Evolutionary conservation across 768 basidiomycete species (phyloP).

Genomic region (Pleurotus citrinopileatus): DNA sequence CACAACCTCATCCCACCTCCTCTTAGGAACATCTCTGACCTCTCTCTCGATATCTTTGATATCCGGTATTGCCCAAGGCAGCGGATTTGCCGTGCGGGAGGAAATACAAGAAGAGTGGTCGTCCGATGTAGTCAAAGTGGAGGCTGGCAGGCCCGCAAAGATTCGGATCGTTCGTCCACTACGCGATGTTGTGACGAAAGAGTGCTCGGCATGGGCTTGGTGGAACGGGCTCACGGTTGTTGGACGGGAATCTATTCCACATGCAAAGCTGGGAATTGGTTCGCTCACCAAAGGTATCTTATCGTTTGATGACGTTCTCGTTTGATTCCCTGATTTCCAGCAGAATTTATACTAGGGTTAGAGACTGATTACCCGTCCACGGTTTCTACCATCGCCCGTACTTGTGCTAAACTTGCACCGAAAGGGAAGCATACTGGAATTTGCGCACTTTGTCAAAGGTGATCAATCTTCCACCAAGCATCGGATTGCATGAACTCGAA

Average conservation of each 20-base stretch:
- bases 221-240: conserved; percentile 59
- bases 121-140: conserved; percentile 16
- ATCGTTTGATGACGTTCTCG: background rate
- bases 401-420: conserved; percentile 74
- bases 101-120: conserved; percentile 74
- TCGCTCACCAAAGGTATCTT: conserved; percentile 63
- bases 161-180: conserved; percentile 66
- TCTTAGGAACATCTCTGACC: conserved; percentile 79
- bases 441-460: conserved; percentile 73
- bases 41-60: conserved; percentile 73
- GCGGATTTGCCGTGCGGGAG: conserved; percentile 67
- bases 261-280: conserved; percentile 57
- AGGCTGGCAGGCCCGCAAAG: background rate
- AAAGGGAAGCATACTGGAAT: conserved; percentile 46
- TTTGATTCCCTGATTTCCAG: background rate
- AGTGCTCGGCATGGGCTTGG: conserved; percentile 76
- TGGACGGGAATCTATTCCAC: conserved; percentile 42
- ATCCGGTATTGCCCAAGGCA: conserved; percentile 72
- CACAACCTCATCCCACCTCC: conserved; percentile 65
- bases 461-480: conserved; percentile 13
- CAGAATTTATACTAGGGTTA: conserved; percentile 78
- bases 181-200: conserved; percentile 73
- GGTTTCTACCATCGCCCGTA: conserved; percentile 79
- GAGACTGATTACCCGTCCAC: conserved; percentile 86
- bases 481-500: background rate